A percentile compares a stretch with the other conserved stretches of the same genome.
Conservation (phyloP, 345 rosid species). For the Eucalyptus viminalis region DNA sequence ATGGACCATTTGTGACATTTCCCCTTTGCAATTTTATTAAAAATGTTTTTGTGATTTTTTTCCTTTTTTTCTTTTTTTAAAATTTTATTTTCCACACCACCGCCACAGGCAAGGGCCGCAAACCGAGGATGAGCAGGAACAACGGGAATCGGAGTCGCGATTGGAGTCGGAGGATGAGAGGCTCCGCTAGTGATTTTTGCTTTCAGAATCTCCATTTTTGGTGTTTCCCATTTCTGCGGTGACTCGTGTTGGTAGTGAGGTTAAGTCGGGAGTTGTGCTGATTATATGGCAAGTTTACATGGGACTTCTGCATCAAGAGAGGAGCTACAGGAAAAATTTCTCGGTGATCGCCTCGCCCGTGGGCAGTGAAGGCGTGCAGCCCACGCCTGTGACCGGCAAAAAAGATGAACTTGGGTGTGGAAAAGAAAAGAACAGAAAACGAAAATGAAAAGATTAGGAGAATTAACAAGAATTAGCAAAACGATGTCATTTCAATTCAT, state of each 20-base stretch:
- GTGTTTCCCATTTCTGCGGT: neutral
- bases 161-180: neutral
- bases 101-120: neutral
- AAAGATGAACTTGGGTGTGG: neutral
- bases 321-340: neutral
- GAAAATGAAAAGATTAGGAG: too few species aligned
- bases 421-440: neutral
- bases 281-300: neutral
- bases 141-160: neutral
- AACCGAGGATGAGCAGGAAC: neutral
- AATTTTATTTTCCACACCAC: neutral
- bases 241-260: neutral
- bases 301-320: neutral
- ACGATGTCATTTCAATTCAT: neutral
- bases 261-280: neutral
- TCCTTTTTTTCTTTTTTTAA: fast-evolving
- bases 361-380: neutral
- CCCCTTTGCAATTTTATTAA: neutral
- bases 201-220: neutral
- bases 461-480: neutral
- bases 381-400: neutral
- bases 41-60: neutral
- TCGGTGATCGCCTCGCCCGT: neutral
- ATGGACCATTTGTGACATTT: too few species aligned
- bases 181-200: neutral